Evolutionary conservation across 306 rosid species (phyloP), one percentile per base, ranked within the genome.

Genomic region (Calophaca sinica): DNA sequence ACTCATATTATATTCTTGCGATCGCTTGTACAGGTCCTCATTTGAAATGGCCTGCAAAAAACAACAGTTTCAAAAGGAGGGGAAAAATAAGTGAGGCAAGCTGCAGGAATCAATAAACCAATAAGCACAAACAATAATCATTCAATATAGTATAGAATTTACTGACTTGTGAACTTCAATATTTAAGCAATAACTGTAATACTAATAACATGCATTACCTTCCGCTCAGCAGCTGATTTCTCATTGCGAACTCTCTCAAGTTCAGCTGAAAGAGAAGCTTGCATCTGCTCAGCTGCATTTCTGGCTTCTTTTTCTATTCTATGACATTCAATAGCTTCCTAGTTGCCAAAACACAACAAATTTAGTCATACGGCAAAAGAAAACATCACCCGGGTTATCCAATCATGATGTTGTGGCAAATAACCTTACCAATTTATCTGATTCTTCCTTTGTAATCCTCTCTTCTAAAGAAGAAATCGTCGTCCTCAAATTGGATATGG

Each of bases 1-100:
- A 78, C 93, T 87, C 76, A 82, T 85, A 75, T 90, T 94, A 62
- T 90, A 94, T 87, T 94, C 97, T 72, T 94, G 93, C 4, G 89
- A 88, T 66, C 91, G 86, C 49, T 85, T 88, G 88, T 92, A 87
- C 82, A 88, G 74, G 74, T 90, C 93, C 80, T 91, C 97, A 54
- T 81, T 86, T 39, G 93, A 84, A 73, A 82, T 84, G 63, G 90
- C 93, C 99, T 94, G 83, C 76, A 86, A 62, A 60, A 20, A 12
- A 39, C 54, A 71, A 54, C 26, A 20, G 42, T 36, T 60, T 53
- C 78, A 62, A 55, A 10, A 36, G 5, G 15, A n/a, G 5, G 0
- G 44, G 32, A 51, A 5, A 14, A 36, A 2, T n/a, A 33, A 35
- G 35, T 13, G 50, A 68, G 54, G 45, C 7, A 52, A 36, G 4